Conservation (phyloP, 2,329 filamentous ascomycete genomes). For the Pseudonectria buxi region DNA sequence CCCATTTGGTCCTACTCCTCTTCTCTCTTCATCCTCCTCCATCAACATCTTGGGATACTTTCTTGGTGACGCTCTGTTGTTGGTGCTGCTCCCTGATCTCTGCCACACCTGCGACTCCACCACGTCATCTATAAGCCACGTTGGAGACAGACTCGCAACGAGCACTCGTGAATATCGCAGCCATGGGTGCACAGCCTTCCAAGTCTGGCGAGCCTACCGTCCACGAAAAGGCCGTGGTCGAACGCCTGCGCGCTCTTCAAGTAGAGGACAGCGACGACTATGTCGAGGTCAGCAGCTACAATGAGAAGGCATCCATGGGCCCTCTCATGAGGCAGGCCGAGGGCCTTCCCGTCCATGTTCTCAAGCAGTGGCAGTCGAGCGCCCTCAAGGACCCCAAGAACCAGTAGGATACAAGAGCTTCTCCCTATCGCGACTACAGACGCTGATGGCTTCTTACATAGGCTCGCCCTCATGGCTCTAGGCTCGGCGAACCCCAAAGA, state of each 20-base stretch:
- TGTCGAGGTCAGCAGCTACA: conserved; percentile 39
- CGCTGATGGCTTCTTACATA: conserved; percentile 24
- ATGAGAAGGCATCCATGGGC: conserved; percentile 16
- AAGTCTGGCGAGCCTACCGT: conserved; percentile 25
- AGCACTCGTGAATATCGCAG: conserved; percentile 1
- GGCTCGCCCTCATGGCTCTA: conserved; percentile 69
- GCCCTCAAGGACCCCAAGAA: conserved; percentile 59
- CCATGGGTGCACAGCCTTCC: conserved; percentile 41
- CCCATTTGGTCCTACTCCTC: background rate
- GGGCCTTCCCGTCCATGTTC: conserved; percentile 43
- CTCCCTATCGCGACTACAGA: background rate
- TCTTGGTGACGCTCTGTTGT: background rate
- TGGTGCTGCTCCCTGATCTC: too few relatives aligned
- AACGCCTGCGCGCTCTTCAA: conserved; percentile 38
- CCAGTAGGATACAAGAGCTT: conserved; percentile 37
- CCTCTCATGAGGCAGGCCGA: conserved; percentile 27
- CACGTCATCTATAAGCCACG: too few relatives aligned
- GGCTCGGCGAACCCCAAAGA: conserved; percentile 59
- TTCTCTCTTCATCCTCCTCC: background rate
- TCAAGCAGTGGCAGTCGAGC: conserved; percentile 54
- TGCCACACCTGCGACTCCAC: too few relatives aligned
- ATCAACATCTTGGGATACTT: too few relatives aligned
- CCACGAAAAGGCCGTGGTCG: conserved; percentile 38
- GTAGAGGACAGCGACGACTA: conserved; percentile 47
- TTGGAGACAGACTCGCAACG: too few relatives aligned